Evolutionary conservation across 345 rosid species (phyloP).

Genomic region (Carallia brachiata): DNA sequence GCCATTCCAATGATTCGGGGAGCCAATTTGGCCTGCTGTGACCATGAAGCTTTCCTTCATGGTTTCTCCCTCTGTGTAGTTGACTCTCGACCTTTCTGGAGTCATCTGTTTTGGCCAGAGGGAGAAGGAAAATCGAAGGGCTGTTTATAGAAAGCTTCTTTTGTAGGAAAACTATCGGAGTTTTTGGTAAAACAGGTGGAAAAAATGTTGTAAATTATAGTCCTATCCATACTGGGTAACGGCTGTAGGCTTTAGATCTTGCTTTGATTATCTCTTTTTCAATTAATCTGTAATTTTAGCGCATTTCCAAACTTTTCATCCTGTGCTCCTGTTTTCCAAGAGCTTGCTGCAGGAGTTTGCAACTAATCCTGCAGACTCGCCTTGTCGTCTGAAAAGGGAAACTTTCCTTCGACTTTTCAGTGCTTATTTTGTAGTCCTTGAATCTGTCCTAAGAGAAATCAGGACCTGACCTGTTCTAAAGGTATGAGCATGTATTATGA

Average conservation of each 20-base stretch:
- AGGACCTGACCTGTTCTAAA: too few species aligned
- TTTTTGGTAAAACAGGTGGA: slow-evolving; percentile 7
- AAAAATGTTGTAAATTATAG: not conserved
- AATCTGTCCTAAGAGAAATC: too few species aligned
- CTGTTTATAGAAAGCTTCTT: slow-evolving; percentile 11
- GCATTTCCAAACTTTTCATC: too few species aligned
- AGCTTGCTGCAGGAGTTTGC: too few species aligned
- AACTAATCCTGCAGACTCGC: too few species aligned
- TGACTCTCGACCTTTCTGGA: slow-evolving; percentile 16
- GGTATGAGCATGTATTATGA: too few species aligned
- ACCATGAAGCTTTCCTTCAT: slow-evolving; percentile 7
- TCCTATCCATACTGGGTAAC: not conserved
- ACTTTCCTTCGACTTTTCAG: too few species aligned
- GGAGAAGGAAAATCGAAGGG: not conserved
- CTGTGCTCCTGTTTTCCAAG: too few species aligned
- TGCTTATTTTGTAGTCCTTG: too few species aligned
- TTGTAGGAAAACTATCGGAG: slow-evolving; percentile 3
- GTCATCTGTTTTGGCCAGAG: slow-evolving; percentile 3
- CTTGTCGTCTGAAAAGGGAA: too few species aligned
- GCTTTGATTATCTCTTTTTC: not conserved
- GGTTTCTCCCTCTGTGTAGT: slow-evolving; percentile 8
- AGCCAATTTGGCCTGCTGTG: slow-evolving; percentile 32
- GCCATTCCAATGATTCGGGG: slow-evolving; percentile 46
- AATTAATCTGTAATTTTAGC: too few species aligned
- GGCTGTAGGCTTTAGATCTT: not conserved